Base-by-base conservation (phyloP, 345 rosid species). In the Lepidium aucheri region DNA sequence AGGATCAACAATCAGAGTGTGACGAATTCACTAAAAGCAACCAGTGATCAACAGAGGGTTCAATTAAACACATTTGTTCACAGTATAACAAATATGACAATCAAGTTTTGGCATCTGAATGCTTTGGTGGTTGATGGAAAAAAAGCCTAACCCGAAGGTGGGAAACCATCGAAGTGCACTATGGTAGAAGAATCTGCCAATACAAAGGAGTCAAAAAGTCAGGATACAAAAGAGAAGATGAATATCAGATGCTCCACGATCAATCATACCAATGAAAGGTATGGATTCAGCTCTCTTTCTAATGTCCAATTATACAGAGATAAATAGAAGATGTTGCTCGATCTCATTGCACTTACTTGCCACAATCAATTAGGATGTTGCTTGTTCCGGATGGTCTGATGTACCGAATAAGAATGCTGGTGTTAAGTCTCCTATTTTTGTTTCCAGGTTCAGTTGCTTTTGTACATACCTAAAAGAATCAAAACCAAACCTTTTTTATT, bases 151-250 rank as follows among this genome's bases (percentile, higher is more conserved):
- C 97, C 97, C 96, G 20, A 60, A 86, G 59, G 78, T 68, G 42
- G 94, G 95, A 75, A 93, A 93, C 94, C 94, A 93, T 57, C 41
- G 76, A 69, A 93, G 87, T 55, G 93, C 94, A 70, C 98, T 87
- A 44, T 93, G 97, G 79, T 89, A 93, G 82, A 93, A 93, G 76
- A 93, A 93, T 80, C 96, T 93, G 85, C 64, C 71, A 76, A 61
- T 55, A 32, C 11, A 47, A 51, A 51, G 14, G 18, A 18, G 50
- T 28, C 0, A 30, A 9, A 15, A 40, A 53, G 7, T 45, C 15
- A 67, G 38, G 39, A 74, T 12, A 38, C 17, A 45, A 56, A 5
- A 35, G 39, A 28, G 9, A 24, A 50, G 42, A 33, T 4, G 11
- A 65, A 51, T 5, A 15, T 36, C 14, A 33, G 26, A 58, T 56